phyloP scores from a whole-genome alignment of 352 stramenopile genomes.

The Globisporangium viniferum region DNA sequence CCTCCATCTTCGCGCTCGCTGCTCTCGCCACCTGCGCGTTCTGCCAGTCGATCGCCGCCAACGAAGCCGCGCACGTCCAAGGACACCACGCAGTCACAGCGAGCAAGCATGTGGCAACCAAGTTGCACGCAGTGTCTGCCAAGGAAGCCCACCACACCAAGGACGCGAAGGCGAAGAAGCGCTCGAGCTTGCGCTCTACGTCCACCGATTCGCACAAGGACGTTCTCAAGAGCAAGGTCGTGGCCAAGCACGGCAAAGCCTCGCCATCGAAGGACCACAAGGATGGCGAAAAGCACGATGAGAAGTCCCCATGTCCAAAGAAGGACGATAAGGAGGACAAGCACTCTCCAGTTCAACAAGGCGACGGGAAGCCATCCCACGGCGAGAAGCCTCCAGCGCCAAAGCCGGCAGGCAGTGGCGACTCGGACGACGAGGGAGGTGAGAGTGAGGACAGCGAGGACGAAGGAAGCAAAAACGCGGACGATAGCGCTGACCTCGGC shows the following conservation, averaged over 20 bases:
- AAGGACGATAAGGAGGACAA: neutral
- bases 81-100: neutral
- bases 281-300: neutral
- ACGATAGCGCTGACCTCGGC: neutral
- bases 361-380: neutral
- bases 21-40: conserved; percentile 9
- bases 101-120: neutral
- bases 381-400: neutral
- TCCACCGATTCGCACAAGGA: conserved; percentile 92
- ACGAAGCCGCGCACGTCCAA: neutral
- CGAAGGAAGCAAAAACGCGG: neutral
- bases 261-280: neutral
- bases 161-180: conserved; percentile 84
- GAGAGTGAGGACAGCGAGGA: neutral
- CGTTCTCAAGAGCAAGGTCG: conserved; percentile 4
- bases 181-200: neutral
- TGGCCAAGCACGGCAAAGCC: neutral
- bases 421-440: neutral
- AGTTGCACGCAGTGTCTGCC: neutral
- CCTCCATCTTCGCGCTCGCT: conserved; percentile 9
- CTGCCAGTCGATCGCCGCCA: neutral
- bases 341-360: neutral
- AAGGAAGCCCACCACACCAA: conserved; percentile 79
- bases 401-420: neutral
- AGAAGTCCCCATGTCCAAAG: neutral